Evolutionary conservation across 2,329 filamentous ascomycete species (phyloP).

Genomic region (Fonsecaea pedrosoi): DNA sequence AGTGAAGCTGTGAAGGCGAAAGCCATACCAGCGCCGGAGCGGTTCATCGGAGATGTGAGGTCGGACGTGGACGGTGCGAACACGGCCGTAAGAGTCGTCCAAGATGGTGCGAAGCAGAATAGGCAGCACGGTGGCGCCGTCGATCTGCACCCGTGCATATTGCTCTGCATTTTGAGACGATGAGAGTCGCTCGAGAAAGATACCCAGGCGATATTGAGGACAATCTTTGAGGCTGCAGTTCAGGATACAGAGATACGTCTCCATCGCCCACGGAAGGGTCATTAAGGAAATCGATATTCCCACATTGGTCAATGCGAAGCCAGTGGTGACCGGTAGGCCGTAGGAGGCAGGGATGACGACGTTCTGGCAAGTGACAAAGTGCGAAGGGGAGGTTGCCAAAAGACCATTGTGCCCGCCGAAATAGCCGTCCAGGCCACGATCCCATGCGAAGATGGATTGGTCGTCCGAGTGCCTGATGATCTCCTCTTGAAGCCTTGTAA

Average conservation of each 20-base stretch:
- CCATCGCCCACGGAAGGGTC: conserved; percentile 28
- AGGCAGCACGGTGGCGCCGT: conserved; percentile 25
- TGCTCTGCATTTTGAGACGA: conserved; percentile 53
- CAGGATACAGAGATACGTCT: conserved; percentile 35
- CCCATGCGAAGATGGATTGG: conserved; percentile 40
- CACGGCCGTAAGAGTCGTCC: conserved; percentile 18
- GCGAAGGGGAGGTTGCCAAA: conserved; percentile 25
- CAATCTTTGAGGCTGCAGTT: conserved; percentile 24
- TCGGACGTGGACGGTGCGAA: conserved; percentile 23
- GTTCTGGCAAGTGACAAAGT: conserved; percentile 30
- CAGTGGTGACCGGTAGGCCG: conserved; percentile 19
- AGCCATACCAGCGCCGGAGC: conserved; percentile 26
- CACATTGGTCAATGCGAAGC: conserved; percentile 33
- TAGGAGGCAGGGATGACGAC: conserved; percentile 20
- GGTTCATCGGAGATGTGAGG: conserved; percentile 27
- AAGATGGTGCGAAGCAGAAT: conserved; percentile 17
- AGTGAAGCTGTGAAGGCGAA: conserved; percentile 23
- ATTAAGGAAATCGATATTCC: conserved; percentile 32
- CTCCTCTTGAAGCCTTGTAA: conserved; percentile 40
- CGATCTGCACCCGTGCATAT: conserved; percentile 39
- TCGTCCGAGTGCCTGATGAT: conserved; percentile 37
- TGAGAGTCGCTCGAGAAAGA: conserved; percentile 39
- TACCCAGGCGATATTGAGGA: conserved; percentile 23
- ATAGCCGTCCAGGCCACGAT: conserved; percentile 19
- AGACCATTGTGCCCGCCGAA: conserved; percentile 23